Evolutionary conservation across 2,329 filamentous ascomycete species (phyloP), one percentile per base, ranked within the genome.

Genomic region (Penicillium palitans): DNA sequence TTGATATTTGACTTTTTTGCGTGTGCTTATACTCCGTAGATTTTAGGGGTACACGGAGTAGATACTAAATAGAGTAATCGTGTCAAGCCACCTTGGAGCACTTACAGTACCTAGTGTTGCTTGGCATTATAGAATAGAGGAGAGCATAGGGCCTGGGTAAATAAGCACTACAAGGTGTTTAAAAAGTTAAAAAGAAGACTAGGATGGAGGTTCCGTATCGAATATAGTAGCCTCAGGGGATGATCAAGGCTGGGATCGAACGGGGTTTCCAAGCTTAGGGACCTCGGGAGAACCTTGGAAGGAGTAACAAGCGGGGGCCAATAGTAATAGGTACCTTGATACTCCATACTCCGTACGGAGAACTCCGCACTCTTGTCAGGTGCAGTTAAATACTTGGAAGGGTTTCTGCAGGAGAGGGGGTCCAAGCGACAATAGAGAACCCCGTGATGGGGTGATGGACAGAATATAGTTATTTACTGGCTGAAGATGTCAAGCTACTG

Each of bases 141-240:
- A 33, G 31, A 33, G 31, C 31, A 33, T 8, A 31, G 12, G 29
- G 10, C 12, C 29, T 31, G 29, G 9, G 10, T 31, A 12, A 12
- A 31, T 31, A 33, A 33, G 31, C 31, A 15, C 31, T 33, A 39
- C 35, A 2, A 42, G 15, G 25, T 9, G n/a, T 15, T 31, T 10
- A 31, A 44, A 33, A 58, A 52, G 24, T 51, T 45, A 37, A 39
- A 39, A 42, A 45, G 21, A 27, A 15, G 12, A 35, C 24, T 13
- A 56, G n/a, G n/a, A n/a, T 42, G 21, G 21, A 47, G 10, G 40
- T 37, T 49, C 60, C 60, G 60, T 56, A 35, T 58, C 58, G 7
- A 61, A 62, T 61, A 54, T 17, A 61, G 60, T 51, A 57, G 37
- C 21, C 35, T 15, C 10, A 47, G 12, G 15, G 19, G 61, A 44